Evolutionary conservation across 768 basidiomycete genomes (phyloP), one percentile per base, ranked within the genome.

Genomic region (Nidularia sp.): DNA sequence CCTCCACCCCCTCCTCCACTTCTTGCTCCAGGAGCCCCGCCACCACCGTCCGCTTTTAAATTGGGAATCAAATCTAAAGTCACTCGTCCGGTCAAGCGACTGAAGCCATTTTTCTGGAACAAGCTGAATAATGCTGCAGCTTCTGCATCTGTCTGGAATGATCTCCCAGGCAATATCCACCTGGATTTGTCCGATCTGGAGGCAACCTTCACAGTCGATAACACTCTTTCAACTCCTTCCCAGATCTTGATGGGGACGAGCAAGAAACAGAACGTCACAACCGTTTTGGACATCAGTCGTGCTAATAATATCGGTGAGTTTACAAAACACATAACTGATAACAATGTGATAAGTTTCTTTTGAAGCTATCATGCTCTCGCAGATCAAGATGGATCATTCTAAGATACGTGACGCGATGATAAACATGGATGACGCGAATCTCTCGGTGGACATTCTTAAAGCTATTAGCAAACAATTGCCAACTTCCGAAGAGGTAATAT

Each of bases 101-200:
- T 91, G 48, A 87, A 88, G 66, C 90, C 94, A 2, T 93, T 97
- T 72, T 93, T 93, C 65, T 96, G 94, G 93, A 87, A 84, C 56
- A 95, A 96, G 59, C 55, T 94, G 4, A 69, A 76, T n/a, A 64
- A 62, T 9, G 57, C 72, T 5, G 62, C 69, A 4, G 57, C 77
- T 3, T 55, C 58, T 2, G 46, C 53, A 25, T 88, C 88, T 1
- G 76, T 98, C 7, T 98, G 92, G 91, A 75, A 72, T 48, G 85
- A 89, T 31, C 54, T 81, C 7, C 60, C 68, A 3, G n/a, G 63
- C 0, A 61, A 67, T 9, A 56, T 78, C 0, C 54, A 72, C 3
- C 72, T 93, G 44, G 76, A 84, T 50, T 63, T 93, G 57, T 74
- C 76, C 3, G 93, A 93, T 60, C 70, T 98, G 31, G 87, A 88